phyloP scores from a whole-genome alignment of 148 eudicot species.

The Vaccinium macrocarpon region DNA sequence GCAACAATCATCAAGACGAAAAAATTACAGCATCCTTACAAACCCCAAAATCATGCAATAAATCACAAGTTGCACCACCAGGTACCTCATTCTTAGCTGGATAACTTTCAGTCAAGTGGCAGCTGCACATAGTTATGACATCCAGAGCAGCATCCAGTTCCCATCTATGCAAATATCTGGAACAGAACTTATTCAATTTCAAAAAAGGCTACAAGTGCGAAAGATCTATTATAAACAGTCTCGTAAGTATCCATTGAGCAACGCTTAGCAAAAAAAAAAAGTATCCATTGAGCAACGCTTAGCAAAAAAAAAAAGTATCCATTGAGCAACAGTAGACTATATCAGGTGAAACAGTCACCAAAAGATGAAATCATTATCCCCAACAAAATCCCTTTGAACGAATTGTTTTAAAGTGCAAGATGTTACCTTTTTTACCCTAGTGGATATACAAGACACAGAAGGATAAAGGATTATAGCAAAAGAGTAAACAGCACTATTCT shows the following conservation, averaged over 20 bases:
- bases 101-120: constrained; percentile 72
- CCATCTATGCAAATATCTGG: constrained; percentile 87
- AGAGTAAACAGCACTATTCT: neutral
- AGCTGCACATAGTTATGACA: constrained; percentile 97
- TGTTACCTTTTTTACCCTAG: neutral
- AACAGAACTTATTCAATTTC: constrained; percentile 14
- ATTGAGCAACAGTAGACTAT: neutral
- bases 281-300: too few species aligned
- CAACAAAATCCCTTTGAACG: neutral
- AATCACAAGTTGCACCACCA: constrained; percentile 5
- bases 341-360: neutral
- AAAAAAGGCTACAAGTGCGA: neutral
- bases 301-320: too few species aligned
- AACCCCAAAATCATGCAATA: neutral
- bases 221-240: neutral
- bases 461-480: neutral
- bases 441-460: neutral
- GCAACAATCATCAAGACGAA: neutral
- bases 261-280: too few species aligned
- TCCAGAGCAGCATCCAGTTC: constrained; percentile 92
- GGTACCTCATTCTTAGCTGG: constrained; percentile 70
- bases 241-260: neutral
- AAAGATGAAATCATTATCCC: neutral
- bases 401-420: neutral
- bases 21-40: neutral